Evolutionary conservation across 2,329 filamentous ascomycete genomes (phyloP).

Genomic region (Microdochium trichocladiopsis): DNA sequence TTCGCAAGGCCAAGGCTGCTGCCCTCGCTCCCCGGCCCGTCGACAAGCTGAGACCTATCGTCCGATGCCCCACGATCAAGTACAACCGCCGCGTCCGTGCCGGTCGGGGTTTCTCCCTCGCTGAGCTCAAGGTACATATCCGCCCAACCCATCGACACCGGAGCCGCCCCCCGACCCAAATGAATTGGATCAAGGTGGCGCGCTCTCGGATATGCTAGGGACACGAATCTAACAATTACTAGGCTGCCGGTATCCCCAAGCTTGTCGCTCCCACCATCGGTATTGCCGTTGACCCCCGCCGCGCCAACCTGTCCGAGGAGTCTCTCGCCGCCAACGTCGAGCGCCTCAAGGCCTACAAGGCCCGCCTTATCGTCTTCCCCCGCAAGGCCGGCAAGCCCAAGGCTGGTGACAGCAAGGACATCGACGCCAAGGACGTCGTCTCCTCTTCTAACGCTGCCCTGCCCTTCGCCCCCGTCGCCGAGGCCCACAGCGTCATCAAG

Average conservation of each 20-base stretch:
- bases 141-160: not conserved
- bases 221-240: slow-evolving; percentile 24
- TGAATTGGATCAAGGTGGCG: not conserved
- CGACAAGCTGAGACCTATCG: slow-evolving; percentile 92
- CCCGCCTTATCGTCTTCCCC: slow-evolving; percentile 95
- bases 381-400: slow-evolving; percentile 90
- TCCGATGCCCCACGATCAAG: slow-evolving; percentile 96
- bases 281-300: slow-evolving; percentile 93
- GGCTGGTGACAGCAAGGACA: slow-evolving; percentile 82
- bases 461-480: slow-evolving; percentile 63
- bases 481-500: slow-evolving; percentile 67
- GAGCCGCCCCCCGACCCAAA: not conserved
- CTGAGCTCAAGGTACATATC: slow-evolving; percentile 86
- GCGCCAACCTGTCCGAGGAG: slow-evolving; percentile 96
- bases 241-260: slow-evolving; percentile 94
- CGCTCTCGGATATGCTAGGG: slow-evolving; percentile 1
- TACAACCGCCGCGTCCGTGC: slow-evolving; percentile 98
- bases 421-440: slow-evolving; percentile 61
- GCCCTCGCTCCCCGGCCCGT: slow-evolving; percentile 92
- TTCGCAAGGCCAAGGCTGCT: slow-evolving; percentile 90
- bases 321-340: slow-evolving; percentile 89
- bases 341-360: slow-evolving; percentile 96
- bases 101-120: slow-evolving; percentile 94
- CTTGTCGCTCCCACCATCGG: slow-evolving; percentile 93
- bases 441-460: slow-evolving; percentile 52